phyloP scores from a whole-genome alignment of 202 grass and related monocot species.

The Musa balbisiana region DNA sequence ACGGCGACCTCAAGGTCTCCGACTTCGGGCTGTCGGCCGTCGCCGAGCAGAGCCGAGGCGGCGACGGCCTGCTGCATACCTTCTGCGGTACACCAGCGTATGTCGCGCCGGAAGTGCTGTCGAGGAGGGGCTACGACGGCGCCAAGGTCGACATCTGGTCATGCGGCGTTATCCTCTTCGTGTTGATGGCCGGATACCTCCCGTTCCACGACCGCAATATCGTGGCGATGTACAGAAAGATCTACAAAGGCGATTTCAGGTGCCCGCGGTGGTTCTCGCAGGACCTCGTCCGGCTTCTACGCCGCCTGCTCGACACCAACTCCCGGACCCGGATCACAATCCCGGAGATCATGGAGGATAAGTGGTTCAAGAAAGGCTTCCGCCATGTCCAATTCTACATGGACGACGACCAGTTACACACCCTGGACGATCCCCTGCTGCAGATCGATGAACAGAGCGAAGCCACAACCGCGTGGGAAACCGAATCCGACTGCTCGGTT shows the following conservation, averaged over 20 bases:
- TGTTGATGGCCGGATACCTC: conserved; percentile 13
- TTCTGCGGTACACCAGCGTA: conserved; percentile 95
- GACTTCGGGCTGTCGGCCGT: conserved; percentile 91
- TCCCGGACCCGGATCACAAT: conserved; percentile 8
- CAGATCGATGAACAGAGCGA: conserved; percentile 1
- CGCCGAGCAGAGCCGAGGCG: conserved; percentile 61
- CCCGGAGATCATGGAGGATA: conserved; percentile 9
- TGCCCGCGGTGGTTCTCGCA: conserved; percentile 15
- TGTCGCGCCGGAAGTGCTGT: conserved; percentile 80
- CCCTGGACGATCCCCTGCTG: conserved; percentile 32
- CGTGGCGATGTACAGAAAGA: conserved; percentile 17
- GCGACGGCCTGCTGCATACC: conserved; percentile 71
- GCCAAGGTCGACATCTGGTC: conserved; percentile 62
- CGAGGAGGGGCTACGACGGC: conserved; percentile 67
- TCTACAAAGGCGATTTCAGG: conserved; percentile 13
- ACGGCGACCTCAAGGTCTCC: conserved; percentile 79
- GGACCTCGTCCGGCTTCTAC: conserved; percentile 2
- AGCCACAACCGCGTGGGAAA: not conserved
- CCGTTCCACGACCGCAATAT: conserved; percentile 19
- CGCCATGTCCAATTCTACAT: conserved; percentile 47
- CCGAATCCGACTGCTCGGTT: conserved; percentile 73
- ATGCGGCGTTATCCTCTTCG: conserved; percentile 17
- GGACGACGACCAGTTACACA: conserved; percentile 69
- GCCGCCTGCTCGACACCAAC: conserved; percentile 14
- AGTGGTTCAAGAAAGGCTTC: conserved; percentile 14